A percentile compares a stretch with the other conserved stretches of the same genome.
Conservation (phyloP, 1,139 yeast genomes). For the Hansenula lynferdii region DNA sequence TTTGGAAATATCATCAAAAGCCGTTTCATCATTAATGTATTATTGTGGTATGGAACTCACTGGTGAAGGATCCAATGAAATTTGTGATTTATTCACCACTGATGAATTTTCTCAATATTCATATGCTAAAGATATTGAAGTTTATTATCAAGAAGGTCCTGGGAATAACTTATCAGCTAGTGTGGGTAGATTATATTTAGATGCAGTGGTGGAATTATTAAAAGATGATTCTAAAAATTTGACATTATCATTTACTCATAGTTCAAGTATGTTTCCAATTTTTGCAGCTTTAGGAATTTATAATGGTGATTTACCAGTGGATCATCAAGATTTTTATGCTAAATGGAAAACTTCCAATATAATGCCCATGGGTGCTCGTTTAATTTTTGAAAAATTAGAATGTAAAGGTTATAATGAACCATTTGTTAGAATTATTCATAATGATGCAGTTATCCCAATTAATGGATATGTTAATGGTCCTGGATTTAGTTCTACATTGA, state of each 20-base stretch:
- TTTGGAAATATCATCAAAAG: slow-evolving; percentile 32
- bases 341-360: slow-evolving; percentile 43
- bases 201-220: slow-evolving; percentile 44
- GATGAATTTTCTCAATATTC: slow-evolving; percentile 42
- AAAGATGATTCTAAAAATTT: slow-evolving; percentile 8
- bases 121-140: slow-evolving; percentile 39
- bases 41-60: slow-evolving; percentile 53
- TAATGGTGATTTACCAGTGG: slow-evolving; percentile 25
- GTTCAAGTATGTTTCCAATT: slow-evolving; percentile 14
- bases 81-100: slow-evolving; percentile 47
- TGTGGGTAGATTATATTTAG: slow-evolving; percentile 43
- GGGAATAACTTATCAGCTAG: slow-evolving; percentile 39
- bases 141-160: slow-evolving; percentile 47
- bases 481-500: slow-evolving; percentile 40
- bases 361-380: slow-evolving; percentile 53
- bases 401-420: slow-evolving; percentile 25
- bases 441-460: slow-evolving; percentile 54
- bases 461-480: slow-evolving; percentile 45
- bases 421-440: slow-evolving; percentile 42
- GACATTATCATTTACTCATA: slow-evolving; percentile 16
- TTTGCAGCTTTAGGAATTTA: slow-evolving; percentile 45
- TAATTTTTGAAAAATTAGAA: slow-evolving; percentile 42
- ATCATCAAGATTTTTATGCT: slow-evolving; percentile 34
- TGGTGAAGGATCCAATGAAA: slow-evolving; percentile 41
- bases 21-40: slow-evolving; percentile 35